A percentile compares a stretch with the other conserved stretches of the same genome.
Conservation (phyloP, 306 rosid species). For the Acacia melanoxylon region DNA sequence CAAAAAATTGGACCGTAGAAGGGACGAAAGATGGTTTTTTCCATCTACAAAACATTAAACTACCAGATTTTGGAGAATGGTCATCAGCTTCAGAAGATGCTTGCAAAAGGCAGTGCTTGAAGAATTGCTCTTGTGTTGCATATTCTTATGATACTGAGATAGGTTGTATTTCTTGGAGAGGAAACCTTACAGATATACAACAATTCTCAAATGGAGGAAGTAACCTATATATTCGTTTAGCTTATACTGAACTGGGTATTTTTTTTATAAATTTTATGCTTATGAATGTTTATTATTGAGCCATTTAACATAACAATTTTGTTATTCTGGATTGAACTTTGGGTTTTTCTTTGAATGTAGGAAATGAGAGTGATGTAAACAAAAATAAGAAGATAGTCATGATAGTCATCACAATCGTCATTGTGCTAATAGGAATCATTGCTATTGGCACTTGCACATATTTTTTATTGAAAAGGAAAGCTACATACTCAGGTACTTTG, state of each 20-base stretch:
- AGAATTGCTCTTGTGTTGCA: background rate
- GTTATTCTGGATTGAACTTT: background rate
- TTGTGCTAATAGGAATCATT: background rate
- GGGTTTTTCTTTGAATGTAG: background rate
- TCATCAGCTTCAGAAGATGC: background rate
- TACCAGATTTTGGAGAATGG: conserved; percentile 33
- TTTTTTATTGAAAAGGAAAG: background rate
- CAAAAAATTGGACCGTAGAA: background rate
- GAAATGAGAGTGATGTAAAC: background rate
- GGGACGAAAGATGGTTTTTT: conserved; percentile 47
- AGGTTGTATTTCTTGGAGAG: background rate
- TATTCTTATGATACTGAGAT: background rate
- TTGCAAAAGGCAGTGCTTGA: background rate
- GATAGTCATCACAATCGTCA: background rate
- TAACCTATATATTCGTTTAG: conserved; percentile 29
- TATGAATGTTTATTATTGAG: background rate
- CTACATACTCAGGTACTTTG: background rate
- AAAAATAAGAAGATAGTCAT: background rate
- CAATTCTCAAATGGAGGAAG: conserved; percentile 9
- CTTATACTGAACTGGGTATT: conserved; percentile 34
- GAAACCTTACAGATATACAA: background rate
- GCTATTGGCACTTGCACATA: background rate
- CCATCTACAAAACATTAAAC: conserved; percentile 32
- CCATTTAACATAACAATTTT: background rate
- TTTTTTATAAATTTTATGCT: background rate